phyloP scores from a whole-genome alignment of 768 basidiomycete genomes.

The Suillus sp. region DNA sequence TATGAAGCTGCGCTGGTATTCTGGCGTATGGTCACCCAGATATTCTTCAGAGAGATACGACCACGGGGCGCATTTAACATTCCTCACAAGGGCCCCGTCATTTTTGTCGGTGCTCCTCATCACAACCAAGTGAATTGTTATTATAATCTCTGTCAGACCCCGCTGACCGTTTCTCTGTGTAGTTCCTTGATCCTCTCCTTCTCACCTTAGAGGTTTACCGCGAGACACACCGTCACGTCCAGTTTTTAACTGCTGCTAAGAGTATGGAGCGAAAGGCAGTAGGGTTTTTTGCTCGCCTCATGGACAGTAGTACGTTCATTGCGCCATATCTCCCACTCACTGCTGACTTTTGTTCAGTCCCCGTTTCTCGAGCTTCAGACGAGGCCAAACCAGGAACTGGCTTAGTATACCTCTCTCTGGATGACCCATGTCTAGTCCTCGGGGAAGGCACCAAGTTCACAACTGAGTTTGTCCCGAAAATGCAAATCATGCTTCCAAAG shows the following conservation, averaged over 20 bases:
- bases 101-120: conserved; percentile 93
- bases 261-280: conserved; percentile 81
- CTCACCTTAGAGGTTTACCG: conserved; percentile 83
- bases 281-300: conserved; percentile 77
- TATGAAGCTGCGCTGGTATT: conserved; percentile 83
- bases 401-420: conserved; percentile 63
- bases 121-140: conserved; percentile 71
- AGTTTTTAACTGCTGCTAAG: conserved; percentile 87
- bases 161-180: conserved; percentile 17
- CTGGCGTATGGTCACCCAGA: conserved; percentile 83
- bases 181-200: conserved; percentile 93
- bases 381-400: conserved; percentile 77
- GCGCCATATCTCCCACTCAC: not conserved
- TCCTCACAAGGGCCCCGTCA: conserved; percentile 85
- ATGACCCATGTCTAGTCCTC: conserved; percentile 79
- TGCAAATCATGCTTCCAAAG: conserved; percentile 88
- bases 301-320: conserved; percentile 77
- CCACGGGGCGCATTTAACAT: conserved; percentile 95
- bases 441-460: conserved; percentile 83
- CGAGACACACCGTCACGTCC: conserved; percentile 79
- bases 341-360: conserved; percentile 55
- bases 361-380: conserved; percentile 91
- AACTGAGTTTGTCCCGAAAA: conserved; percentile 69
- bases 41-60: conserved; percentile 96
- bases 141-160: conserved; percentile 12